phyloP scores from a whole-genome alignment of 108 stramenopile species.

The Stephanodiscus minutulus region DNA sequence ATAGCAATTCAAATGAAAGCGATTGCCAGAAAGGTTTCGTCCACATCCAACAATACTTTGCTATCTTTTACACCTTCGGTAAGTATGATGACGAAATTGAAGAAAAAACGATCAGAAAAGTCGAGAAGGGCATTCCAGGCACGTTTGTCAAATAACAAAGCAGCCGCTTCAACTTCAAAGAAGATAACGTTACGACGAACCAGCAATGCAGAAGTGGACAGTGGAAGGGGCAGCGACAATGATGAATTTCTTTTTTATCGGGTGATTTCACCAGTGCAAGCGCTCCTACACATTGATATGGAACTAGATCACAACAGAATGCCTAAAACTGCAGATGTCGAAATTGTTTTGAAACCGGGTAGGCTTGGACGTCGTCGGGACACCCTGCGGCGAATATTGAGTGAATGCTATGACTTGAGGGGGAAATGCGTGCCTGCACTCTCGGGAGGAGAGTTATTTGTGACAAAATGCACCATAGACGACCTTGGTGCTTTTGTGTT shows the following conservation, averaged over 20 bases:
- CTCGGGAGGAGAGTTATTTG: conserved; percentile 34
- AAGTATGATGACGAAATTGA: conserved; percentile 28
- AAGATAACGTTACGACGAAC: conserved; percentile 20
- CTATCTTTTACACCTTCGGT: conserved; percentile 40
- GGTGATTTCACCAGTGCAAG: conserved; percentile 45
- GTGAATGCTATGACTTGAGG: conserved; percentile 59
- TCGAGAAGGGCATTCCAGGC: conserved; percentile 64
- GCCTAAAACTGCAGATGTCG: conserved; percentile 57
- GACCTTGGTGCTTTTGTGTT: conserved; percentile 56
- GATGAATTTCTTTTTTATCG: conserved; percentile 1
- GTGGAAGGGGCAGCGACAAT: background rate
- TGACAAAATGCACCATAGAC: conserved; percentile 51
- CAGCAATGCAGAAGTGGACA: conserved; percentile 6
- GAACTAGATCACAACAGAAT: conserved; percentile 52
- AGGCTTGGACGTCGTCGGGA: conserved; percentile 55
- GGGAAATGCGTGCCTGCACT: conserved; percentile 72
- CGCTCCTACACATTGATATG: conserved; percentile 57
- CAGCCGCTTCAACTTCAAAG: conserved; percentile 12
- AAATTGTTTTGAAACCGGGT: conserved; percentile 55
- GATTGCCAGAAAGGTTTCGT: conserved; percentile 1
- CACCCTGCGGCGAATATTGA: conserved; percentile 58
- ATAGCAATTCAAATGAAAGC: conserved; percentile 15
- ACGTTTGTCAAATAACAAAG: conserved; percentile 48
- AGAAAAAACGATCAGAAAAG: conserved; percentile 40
- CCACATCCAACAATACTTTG: background rate